Percentiles rank a stretch among this genome's conserved stretches.
Conservation (phyloP, 257 asterid genomes). For the Solanum clarkiae region DNA sequence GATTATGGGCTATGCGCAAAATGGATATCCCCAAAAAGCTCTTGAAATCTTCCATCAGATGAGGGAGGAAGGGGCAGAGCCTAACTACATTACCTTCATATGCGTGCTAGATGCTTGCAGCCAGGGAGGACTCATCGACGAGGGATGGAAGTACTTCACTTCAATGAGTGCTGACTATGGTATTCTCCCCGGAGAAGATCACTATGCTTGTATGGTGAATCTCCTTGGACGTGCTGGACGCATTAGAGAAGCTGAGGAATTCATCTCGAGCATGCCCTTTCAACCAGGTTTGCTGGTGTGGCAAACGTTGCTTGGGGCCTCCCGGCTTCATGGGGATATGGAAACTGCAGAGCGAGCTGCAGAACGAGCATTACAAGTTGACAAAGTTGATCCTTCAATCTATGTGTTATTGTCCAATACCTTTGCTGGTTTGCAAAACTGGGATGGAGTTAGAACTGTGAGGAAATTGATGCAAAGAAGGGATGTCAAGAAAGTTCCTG, state of each 20-base stretch:
- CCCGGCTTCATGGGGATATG: constrained; percentile 46
- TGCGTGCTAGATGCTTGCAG: constrained; percentile 54
- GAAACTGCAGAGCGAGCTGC: constrained; percentile 60
- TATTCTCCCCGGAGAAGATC: constrained; percentile 45
- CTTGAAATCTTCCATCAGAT: constrained; percentile 45
- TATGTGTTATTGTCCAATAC: constrained; percentile 51
- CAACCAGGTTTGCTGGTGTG: constrained; percentile 35
- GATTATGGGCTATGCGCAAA: constrained; percentile 72
- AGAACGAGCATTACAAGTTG: constrained; percentile 27
- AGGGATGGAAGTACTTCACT: constrained; percentile 33
- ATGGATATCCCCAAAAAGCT: constrained; percentile 41
- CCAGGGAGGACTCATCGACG: constrained; percentile 49
- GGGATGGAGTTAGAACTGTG: constrained; percentile 38
- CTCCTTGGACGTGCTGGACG: constrained; percentile 51
- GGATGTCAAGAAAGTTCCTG: constrained; percentile 62
- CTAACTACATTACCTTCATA: constrained; percentile 45
- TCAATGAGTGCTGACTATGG: constrained; percentile 43
- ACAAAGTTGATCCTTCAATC: constrained; percentile 40
- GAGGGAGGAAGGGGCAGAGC: constrained; percentile 26
- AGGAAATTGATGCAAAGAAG: constrained; percentile 34
- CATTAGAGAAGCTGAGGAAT: constrained; percentile 43
- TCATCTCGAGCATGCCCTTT: constrained; percentile 32
- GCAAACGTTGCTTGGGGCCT: constrained; percentile 73
- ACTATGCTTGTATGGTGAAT: constrained; percentile 65
- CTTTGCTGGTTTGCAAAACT: constrained; percentile 43